Percentiles rank a stretch among this genome's conserved stretches.
Conservation (phyloP, 192 early-diverging fungal genomes). For the Spizellomyces sp. region DNA sequence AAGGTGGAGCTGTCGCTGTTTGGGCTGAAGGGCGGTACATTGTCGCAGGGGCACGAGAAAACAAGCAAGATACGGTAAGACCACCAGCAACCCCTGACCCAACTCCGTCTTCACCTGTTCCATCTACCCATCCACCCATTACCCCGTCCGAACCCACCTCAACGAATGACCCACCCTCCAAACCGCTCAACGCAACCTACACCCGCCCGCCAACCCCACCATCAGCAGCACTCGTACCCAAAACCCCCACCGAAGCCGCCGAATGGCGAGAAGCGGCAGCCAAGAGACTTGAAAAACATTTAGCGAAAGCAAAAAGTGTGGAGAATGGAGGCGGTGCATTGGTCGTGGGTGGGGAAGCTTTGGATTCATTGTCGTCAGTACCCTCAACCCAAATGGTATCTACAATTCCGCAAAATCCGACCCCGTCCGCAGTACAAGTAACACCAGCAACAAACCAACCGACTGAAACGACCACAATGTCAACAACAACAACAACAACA, state of each 20-base stretch:
- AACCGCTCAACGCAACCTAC: background rate
- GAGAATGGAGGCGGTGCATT: background rate
- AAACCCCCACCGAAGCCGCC: slow-evolving; percentile 19
- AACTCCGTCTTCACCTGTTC: background rate
- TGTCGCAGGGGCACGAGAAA: background rate
- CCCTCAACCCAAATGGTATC: no score
- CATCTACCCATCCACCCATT: no score
- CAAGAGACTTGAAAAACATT: slow-evolving; percentile 5
- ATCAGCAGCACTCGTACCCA: slow-evolving; percentile 9
- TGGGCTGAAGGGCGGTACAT: slow-evolving; percentile 18
- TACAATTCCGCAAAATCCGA: no score
- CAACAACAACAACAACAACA: no score
- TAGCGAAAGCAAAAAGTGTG: slow-evolving; percentile 8
- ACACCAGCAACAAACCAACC: no score
- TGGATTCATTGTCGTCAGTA: no score
- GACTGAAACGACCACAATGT: no score
- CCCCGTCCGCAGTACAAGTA: no score
- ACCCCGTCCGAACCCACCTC: background rate
- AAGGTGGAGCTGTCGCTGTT: slow-evolving; percentile 25
- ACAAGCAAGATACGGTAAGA: background rate
- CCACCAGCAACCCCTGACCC: background rate
- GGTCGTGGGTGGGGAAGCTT: no score
- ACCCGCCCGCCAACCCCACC: background rate
- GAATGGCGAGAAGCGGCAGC: slow-evolving; percentile 23
- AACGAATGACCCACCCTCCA: background rate